A percentile compares a stretch with the other conserved stretches of the same genome.
Conservation (phyloP, 163 green algal species). For the Scenedesmus sp. region DNA sequence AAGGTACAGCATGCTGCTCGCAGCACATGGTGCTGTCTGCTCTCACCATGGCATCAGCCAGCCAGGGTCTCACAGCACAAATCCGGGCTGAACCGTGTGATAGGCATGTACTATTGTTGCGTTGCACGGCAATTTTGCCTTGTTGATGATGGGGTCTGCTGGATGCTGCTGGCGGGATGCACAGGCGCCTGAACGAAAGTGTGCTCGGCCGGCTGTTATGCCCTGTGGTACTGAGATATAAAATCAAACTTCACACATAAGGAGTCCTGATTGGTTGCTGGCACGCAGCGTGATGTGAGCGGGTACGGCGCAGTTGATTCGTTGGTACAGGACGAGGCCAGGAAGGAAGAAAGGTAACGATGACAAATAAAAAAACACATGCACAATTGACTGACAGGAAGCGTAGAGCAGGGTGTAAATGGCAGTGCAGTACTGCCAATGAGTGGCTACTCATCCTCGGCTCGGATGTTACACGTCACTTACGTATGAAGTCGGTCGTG, state of each 20-base stretch:
- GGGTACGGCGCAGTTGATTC: background rate
- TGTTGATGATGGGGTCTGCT: background rate
- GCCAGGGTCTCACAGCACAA: background rate
- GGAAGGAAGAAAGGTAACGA: background rate
- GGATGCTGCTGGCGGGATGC: background rate
- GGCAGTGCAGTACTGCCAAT: background rate
- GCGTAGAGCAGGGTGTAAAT: background rate
- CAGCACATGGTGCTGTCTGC: background rate
- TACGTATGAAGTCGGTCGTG: background rate
- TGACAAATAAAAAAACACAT: background rate
- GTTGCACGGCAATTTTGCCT: constrained; percentile 9
- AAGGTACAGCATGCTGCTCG: background rate
- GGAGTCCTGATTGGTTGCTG: too few relatives aligned
- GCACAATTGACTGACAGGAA: too few relatives aligned
- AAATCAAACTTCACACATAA: background rate
- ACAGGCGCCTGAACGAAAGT: too few relatives aligned
- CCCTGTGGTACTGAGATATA: background rate
- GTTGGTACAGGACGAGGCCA: background rate
- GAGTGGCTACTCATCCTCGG: background rate
- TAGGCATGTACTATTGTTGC: background rate
- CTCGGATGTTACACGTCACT: background rate
- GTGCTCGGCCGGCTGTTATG: background rate
- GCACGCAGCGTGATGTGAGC: background rate
- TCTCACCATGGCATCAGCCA: constrained; percentile 17
- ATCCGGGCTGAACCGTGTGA: background rate